Percentiles rank a stretch among this genome's conserved stretches.
These are phyloP conservation scores for Sugiyamaella americana DNA, from an alignment of 805 yeast genomes.

Conservation along the genomic window DNA sequence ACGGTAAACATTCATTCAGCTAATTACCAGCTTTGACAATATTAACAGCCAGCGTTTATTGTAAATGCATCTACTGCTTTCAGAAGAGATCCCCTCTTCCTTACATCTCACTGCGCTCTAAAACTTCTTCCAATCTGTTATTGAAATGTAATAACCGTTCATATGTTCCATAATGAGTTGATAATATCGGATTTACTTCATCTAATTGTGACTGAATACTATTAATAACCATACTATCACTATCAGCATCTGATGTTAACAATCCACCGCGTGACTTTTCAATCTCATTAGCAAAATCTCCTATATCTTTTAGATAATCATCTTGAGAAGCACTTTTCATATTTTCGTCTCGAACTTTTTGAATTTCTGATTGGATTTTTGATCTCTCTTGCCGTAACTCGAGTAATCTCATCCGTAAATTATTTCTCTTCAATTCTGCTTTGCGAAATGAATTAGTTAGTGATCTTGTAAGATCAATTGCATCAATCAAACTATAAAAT, in stretches of 20 bases:
- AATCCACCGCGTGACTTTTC: too few species aligned
- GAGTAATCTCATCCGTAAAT: conserved; percentile 11
- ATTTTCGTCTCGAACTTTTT: conserved; percentile 1
- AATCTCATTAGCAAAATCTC: too few species aligned
- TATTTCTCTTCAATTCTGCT: conserved; percentile 9
- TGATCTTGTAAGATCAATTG: conserved; percentile 15
- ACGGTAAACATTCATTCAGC: too few species aligned
- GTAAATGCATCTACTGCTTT: too few species aligned
- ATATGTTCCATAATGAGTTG: not conserved
- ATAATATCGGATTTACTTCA: not conserved
- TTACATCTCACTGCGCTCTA: not conserved
- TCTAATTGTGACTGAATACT: too few species aligned
- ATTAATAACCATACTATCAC: too few species aligned
- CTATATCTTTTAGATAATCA: too few species aligned
- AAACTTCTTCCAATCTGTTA: not conserved
- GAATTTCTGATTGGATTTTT: conserved; percentile 11
- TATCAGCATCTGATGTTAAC: too few species aligned
- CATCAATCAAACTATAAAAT: conserved; percentile 12
- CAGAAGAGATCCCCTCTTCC: too few species aligned
- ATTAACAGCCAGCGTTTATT: too few species aligned
- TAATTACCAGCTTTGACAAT: too few species aligned
- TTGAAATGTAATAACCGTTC: not conserved
- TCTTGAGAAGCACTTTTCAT: too few species aligned
- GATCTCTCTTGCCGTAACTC: conserved; percentile 12
- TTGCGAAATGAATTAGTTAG: conserved; percentile 9